These are phyloP conservation scores for Sordariomycetes sp. DNA, from an alignment of 2,329 filamentous ascomycete genomes.

Conservation along the genomic window DNA sequence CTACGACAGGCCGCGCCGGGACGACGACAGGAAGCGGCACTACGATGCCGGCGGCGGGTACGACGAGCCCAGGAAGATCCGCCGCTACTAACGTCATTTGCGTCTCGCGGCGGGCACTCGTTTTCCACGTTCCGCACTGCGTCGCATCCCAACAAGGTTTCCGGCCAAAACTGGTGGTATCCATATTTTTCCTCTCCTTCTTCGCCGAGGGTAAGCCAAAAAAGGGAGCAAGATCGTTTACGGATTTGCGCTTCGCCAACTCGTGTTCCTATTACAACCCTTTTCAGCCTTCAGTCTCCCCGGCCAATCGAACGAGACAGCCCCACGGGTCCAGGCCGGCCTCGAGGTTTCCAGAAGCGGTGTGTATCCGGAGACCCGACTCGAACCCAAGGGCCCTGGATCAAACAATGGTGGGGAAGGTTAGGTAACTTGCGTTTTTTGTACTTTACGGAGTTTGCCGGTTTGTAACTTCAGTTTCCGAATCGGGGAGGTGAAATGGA, in stretches of 20 bases:
- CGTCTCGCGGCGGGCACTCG: constrained; percentile 31
- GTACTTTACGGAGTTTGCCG: constrained; percentile 1
- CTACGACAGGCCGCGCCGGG: constrained; percentile 18
- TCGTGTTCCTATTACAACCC: constrained; percentile 15
- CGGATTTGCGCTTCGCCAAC: constrained; percentile 19
- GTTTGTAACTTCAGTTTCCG: constrained; percentile 1
- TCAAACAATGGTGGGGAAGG: neutral
- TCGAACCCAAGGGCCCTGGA: neutral
- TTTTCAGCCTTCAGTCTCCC: neutral
- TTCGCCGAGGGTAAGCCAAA: constrained; percentile 1
- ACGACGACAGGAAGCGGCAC: constrained; percentile 51
- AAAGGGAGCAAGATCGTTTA: neutral
- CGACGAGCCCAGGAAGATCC: constrained; percentile 64
- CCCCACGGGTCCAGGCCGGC: neutral
- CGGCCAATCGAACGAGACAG: neutral
- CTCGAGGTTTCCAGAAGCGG: neutral
- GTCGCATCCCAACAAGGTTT: neutral
- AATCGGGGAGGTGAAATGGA: neutral
- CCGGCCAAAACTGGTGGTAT: constrained; percentile 17
- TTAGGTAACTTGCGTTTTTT: neutral
- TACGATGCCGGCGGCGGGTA: constrained; percentile 68
- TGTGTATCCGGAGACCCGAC: neutral
- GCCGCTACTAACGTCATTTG: constrained; percentile 42
- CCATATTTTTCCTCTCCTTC: constrained; percentile 5
- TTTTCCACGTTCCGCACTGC: neutral